A percentile compares a stretch with the other conserved stretches of the same genome.
phyloP scores from a whole-genome alignment of 495 filamentous ascomycete species.

The Lindgomyces ingoldianus region DNA sequence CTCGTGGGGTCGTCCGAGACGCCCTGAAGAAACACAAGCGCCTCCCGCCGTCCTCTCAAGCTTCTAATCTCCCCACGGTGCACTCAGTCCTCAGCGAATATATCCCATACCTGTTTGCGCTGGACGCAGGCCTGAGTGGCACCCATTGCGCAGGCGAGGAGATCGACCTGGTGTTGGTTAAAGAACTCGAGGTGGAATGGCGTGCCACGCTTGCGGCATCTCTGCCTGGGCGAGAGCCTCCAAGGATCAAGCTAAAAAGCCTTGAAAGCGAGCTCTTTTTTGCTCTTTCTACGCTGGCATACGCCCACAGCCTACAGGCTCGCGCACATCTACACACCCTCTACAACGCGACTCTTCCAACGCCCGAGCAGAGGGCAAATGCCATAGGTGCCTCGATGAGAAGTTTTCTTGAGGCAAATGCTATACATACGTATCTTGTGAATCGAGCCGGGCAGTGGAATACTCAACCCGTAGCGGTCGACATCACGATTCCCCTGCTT shows the following conservation, averaged over 20 bases:
- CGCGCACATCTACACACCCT: conserved; percentile 58
- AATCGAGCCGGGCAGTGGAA: conserved; percentile 46
- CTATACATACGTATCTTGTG: conserved; percentile 71
- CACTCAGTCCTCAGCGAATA: conserved; percentile 70
- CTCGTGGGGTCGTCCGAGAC: conserved; percentile 74
- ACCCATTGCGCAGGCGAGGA: conserved; percentile 54
- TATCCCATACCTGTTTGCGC: conserved; percentile 73
- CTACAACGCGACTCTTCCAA: conserved; percentile 62
- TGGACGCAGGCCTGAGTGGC: conserved; percentile 67
- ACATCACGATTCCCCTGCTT: conserved; percentile 67
- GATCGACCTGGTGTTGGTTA: conserved; percentile 63
- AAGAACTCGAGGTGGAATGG: conserved; percentile 72
- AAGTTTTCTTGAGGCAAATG: conserved; percentile 72
- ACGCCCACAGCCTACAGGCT: conserved; percentile 69
- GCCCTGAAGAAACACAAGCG: conserved; percentile 81
- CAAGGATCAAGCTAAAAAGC: conserved; percentile 67
- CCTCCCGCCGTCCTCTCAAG: conserved; percentile 64
- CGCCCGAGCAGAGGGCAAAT: conserved; percentile 62
- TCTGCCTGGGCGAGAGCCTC: conserved; percentile 58
- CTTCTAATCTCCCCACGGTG: conserved; percentile 64
- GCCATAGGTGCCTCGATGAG: conserved; percentile 76
- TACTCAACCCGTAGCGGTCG: conserved; percentile 46
- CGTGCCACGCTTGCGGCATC: conserved; percentile 68
- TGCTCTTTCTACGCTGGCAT: conserved; percentile 71
- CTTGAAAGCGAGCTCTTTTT: conserved; percentile 84